A percentile compares a stretch with the other conserved stretches of the same genome.
phyloP scores from a whole-genome alignment of 73 alveolate genomes.

The Paramecium caudatum region DNA sequence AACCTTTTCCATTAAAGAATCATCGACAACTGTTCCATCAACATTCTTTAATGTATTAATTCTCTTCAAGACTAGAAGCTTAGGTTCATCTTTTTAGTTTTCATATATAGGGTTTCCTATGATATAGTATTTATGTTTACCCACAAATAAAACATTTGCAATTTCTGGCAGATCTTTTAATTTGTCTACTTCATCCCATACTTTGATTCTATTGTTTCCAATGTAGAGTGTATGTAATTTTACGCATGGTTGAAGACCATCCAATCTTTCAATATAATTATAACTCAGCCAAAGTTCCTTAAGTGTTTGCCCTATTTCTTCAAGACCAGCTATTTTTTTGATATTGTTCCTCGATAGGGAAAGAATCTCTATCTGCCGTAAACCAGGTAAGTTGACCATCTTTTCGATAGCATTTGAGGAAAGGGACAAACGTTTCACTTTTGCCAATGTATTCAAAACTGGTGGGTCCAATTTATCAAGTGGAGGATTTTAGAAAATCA shows the following conservation, averaged over 20 bases:
- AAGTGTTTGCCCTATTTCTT: slow-evolving; percentile 97
- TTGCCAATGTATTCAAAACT: slow-evolving; percentile 82
- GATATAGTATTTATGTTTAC: slow-evolving; percentile 53
- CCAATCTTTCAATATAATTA: slow-evolving; percentile 96
- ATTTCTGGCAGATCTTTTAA: slow-evolving; percentile 89
- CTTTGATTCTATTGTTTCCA: slow-evolving; percentile 90
- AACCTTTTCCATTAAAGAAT: slow-evolving; percentile 78
- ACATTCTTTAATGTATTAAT: slow-evolving; percentile 90
- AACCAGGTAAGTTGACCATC: slow-evolving; percentile 94
- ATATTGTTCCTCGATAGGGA: slow-evolving; percentile 98
- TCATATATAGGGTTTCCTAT: slow-evolving; percentile 94
- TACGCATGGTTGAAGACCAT: slow-evolving; percentile 97
- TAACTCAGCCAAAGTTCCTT: slow-evolving; percentile 98
- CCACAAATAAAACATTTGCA: slow-evolving; percentile 87
- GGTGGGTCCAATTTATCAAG: slow-evolving; percentile 97
- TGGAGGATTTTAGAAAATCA: slow-evolving; percentile 91
- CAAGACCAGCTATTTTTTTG: slow-evolving; percentile 98
- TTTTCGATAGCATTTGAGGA: slow-evolving; percentile 95
- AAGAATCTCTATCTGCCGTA: slow-evolving; percentile 91
- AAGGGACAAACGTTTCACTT: slow-evolving; percentile 89
- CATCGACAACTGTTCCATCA: slow-evolving; percentile 91
- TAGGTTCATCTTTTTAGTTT: slow-evolving; percentile 89
- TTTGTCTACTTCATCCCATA: slow-evolving; percentile 95
- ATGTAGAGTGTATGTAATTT: slow-evolving; percentile 91
- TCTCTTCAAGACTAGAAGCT: slow-evolving; percentile 91